Base-by-base conservation (phyloP, 345 rosid species). In the Eucalyptus globulus region DNA sequence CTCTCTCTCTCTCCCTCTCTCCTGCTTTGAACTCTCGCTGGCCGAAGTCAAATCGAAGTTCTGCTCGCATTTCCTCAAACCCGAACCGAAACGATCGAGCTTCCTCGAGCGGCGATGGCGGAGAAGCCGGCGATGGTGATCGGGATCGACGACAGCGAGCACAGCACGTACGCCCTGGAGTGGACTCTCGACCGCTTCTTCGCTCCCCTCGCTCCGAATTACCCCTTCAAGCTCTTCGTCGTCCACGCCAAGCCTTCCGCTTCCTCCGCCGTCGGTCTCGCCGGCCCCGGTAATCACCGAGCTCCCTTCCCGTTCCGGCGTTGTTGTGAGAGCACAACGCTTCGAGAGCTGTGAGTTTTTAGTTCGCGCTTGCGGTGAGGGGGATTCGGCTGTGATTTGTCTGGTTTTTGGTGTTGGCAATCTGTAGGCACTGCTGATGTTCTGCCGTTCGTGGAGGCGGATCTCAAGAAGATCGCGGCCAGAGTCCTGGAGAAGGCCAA, bases 101-200 rank as follows among this genome's bases (percentile, higher is more conserved):
- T 53, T 53, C 76, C 50, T 58, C 40, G 40, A 45, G 83, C 80
- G 89, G 86, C 69, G 90, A 86, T 92, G 88, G 86, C 67, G 24
- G 69, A 80, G 89, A 93, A 93, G 91, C 89, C 90, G 62, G 92
- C 92, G 88, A 92, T 94, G 94, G 86, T 94, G 26, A 87, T 92
- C 8, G 95, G 92, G 21, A 31, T 93, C 37, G 95, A 94, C 91
- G 95, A 94, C 47, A 94, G 94, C 88, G 93, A 93, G 85, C 93
- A 89, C 72, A 94, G 95, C 90, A 49, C 87, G 54, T 97, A 97
- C 95, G 99, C 98, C 4, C 91, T 98, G 88, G 94, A 95, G 90
- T 98, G 99, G 99, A 95, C 97, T 7, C 93, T 98, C 11, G 96
- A 95, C 89, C 97, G 91, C 81, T 97, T 98, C 94, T 95, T 97